phyloP scores from a whole-genome alignment of 257 asterid genomes.

The Craterostigma plantagineum region DNA sequence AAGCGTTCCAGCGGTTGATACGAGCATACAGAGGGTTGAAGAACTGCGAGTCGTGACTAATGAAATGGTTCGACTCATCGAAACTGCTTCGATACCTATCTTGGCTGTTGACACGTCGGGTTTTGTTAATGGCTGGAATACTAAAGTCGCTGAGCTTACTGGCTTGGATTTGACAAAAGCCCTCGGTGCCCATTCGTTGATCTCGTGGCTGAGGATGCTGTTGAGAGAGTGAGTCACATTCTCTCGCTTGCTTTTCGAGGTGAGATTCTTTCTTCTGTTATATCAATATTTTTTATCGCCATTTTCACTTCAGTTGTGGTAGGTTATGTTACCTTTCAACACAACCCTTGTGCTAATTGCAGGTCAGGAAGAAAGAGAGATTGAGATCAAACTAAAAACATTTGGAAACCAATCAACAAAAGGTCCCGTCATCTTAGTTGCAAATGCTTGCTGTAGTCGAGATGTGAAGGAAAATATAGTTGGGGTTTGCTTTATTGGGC shows the following conservation, averaged over 20 bases:
- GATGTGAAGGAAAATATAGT: slow-evolving; percentile 33
- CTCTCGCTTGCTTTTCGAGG: slow-evolving; percentile 49
- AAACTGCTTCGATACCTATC: slow-evolving; percentile 59
- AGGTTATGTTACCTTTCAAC: neutral
- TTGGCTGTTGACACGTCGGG: slow-evolving; percentile 49
- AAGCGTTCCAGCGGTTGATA: slow-evolving; percentile 36
- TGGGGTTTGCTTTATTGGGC: slow-evolving; percentile 66
- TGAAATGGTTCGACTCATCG: slow-evolving; percentile 68
- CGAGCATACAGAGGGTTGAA: slow-evolving; percentile 32
- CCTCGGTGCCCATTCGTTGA: slow-evolving; percentile 31
- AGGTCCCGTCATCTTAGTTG: slow-evolving; percentile 32
- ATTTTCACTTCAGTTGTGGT: neutral
- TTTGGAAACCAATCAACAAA: slow-evolving; percentile 20
- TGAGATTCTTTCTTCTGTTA: slow-evolving; percentile 13
- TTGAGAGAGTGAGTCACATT: slow-evolving; percentile 13
- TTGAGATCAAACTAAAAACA: slow-evolving; percentile 44
- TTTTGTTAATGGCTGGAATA: slow-evolving; percentile 54
- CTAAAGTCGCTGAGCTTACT: slow-evolving; percentile 41
- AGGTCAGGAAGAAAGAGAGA: slow-evolving; percentile 57
- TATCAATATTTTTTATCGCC: neutral
- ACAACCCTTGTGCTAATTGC: no score
- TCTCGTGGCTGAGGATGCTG: slow-evolving; percentile 32
- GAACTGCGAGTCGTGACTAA: slow-evolving; percentile 46
- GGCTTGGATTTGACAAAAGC: slow-evolving; percentile 30
- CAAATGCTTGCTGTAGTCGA: slow-evolving; percentile 58